Evolutionary conservation across 352 stramenopile species (phyloP).

Genomic region (Phytophthora pluvialis): DNA sequence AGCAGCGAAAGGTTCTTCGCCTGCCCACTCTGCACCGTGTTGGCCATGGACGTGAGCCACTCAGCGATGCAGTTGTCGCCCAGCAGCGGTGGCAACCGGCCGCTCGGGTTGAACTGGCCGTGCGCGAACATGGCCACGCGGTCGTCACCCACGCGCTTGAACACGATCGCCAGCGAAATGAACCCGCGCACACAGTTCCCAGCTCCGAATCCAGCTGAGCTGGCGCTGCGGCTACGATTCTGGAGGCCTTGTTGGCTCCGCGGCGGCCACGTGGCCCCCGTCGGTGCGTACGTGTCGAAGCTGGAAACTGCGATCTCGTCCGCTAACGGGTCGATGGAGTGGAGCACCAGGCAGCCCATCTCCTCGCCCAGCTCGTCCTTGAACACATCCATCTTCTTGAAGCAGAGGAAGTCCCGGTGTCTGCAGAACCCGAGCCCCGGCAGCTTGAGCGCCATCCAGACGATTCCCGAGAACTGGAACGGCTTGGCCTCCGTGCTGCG

Average conservation of each 20-base stretch:
- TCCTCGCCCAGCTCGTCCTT: slow-evolving; percentile 70
- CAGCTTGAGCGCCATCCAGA: slow-evolving; percentile 71
- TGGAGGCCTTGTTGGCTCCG: slow-evolving; percentile 7
- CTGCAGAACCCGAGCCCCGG: slow-evolving; percentile 59
- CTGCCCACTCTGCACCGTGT: slow-evolving; percentile 68
- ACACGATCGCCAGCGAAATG: slow-evolving; percentile 68
- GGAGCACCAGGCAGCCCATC: slow-evolving; percentile 70
- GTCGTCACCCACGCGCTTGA: slow-evolving; percentile 63
- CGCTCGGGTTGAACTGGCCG: slow-evolving; percentile 68
- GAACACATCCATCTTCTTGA: slow-evolving; percentile 77
- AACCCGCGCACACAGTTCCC: slow-evolving; percentile 61
- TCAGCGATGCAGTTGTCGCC: slow-evolving; percentile 67
- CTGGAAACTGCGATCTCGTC: slow-evolving; percentile 31
- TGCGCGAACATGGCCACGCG: slow-evolving; percentile 73
- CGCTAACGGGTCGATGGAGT: slow-evolving; percentile 64
- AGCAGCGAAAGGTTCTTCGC: slow-evolving; percentile 78
- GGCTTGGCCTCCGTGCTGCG: slow-evolving; percentile 59
- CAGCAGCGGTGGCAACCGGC: slow-evolving; percentile 56
- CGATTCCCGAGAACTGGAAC: slow-evolving; percentile 79
- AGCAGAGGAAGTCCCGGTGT: slow-evolving; percentile 76
- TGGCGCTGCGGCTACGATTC: slow-evolving; percentile 26
- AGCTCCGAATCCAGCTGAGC: slow-evolving; percentile 21
- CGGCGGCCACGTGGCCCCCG: slow-evolving; percentile 37
- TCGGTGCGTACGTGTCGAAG: slow-evolving; percentile 24
- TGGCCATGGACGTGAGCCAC: slow-evolving; percentile 62